Conservation (phyloP, 129 eudicot species). For the Centrapalus pauciflorus region DNA sequence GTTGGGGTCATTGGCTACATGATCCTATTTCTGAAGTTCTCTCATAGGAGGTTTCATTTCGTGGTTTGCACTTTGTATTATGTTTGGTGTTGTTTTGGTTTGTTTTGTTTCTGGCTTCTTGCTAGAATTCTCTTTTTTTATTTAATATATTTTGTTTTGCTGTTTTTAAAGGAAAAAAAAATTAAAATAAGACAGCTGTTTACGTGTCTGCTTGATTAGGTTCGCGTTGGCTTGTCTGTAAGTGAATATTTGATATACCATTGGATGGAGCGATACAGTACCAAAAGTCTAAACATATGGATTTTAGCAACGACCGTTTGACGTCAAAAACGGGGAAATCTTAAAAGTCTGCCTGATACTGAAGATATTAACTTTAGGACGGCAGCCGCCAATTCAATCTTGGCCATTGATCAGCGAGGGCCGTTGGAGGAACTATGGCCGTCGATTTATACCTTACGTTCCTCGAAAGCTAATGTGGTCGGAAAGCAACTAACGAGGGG, state of each 20-base stretch:
- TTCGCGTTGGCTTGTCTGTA: no score
- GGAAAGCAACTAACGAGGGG: background rate
- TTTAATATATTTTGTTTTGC: no score
- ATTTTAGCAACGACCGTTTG: slow-evolving; percentile 18
- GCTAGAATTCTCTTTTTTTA: no score
- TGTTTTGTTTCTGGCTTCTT: no score
- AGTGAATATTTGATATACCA: background rate
- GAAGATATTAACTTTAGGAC: slow-evolving; percentile 40
- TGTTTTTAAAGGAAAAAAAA: no score
- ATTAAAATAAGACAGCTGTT: no score
- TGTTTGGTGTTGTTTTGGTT: no score
- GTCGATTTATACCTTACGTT: slow-evolving; percentile 36
- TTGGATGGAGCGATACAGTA: background rate
- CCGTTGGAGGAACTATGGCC: slow-evolving; percentile 39
- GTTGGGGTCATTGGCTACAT: no score
- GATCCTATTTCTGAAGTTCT: no score
- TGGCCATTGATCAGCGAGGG: slow-evolving; percentile 34
- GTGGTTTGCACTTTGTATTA: no score
- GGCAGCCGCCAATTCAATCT: slow-evolving; percentile 61
- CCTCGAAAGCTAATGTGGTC: slow-evolving; percentile 22
- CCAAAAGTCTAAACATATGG: background rate
- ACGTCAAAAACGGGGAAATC: slow-evolving; percentile 16
- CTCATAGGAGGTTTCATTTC: no score
- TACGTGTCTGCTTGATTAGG: no score
- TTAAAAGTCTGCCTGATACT: slow-evolving; percentile 8